A percentile compares a stretch with the other conserved stretches of the same genome.
phyloP scores from a whole-genome alignment of 2,329 filamentous ascomycete genomes.

The Colletotrichum cuscutae region DNA sequence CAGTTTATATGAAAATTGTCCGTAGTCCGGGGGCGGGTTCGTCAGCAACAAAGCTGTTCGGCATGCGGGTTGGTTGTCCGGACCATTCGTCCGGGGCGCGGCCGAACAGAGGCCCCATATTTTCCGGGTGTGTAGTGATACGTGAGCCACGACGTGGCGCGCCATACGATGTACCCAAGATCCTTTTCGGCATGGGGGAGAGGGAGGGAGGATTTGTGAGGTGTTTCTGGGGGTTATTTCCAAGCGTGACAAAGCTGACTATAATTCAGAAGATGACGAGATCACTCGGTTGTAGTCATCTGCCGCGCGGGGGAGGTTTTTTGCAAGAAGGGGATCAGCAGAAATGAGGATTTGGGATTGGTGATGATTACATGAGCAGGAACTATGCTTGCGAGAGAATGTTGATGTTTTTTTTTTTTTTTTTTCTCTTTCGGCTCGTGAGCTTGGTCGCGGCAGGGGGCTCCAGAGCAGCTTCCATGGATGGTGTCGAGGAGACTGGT shows the following conservation, averaged over 20 bases:
- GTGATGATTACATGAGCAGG: not conserved
- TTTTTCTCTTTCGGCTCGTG: not conserved
- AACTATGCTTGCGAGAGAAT: not conserved
- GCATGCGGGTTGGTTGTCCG: not conserved
- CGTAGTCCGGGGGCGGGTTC: not conserved
- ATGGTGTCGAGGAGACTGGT: not conserved
- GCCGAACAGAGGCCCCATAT: not conserved
- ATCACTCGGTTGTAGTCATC: not conserved
- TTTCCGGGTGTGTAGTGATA: not conserved
- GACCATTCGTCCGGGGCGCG: conserved; percentile 11
- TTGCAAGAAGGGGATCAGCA: not conserved
- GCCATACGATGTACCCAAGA: not conserved
- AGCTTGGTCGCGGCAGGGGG: not conserved
- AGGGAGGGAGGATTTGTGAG: not conserved
- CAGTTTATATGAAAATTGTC: not conserved
- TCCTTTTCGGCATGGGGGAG: not conserved
- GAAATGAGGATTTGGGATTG: not conserved
- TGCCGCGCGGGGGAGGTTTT: not conserved
- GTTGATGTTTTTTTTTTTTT: no score
- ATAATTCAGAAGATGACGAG: not conserved
- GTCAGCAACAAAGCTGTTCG: not conserved
- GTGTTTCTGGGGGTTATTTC: not conserved
- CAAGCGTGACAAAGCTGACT: not conserved
- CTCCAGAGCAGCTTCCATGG: not conserved
- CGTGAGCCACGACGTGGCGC: not conserved